Base-by-base conservation (phyloP, 1,284 basidiomycete species). In the Grifola frondosa region DNA sequence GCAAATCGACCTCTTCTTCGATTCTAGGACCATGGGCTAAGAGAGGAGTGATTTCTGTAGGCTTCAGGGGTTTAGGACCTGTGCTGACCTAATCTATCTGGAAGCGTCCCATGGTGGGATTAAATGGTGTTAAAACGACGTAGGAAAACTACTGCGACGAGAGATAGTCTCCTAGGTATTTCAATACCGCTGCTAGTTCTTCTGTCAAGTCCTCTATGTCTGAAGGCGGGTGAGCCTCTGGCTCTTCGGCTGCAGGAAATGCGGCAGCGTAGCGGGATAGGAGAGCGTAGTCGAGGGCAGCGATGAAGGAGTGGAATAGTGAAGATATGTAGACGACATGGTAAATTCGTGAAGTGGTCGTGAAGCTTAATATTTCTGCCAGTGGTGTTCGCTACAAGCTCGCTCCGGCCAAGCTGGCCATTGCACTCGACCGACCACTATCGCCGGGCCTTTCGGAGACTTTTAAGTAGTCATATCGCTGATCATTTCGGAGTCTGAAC, bases 271-370 rank as follows among this genome's bases (percentile, higher is more conserved):
- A 77, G 16, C 71, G 71, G 11, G 80, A 77, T 11, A 84, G 62
- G 28, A 80, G 61, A 5, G 78, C 80, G 56, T 83, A 82, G 64
- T 83, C 81, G 78, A 77, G 16, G 81, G 80, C 12, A 83, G 60
- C 2, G 80, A 83, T 1, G 77, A 74, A 13, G 80, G 72, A 3
- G 68, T 56, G 1, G 61, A 57, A 44, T 69, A 67, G 56, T 78
- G 74, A 20, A 77, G 73, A 52, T 81, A 79, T 9, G 74, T 68
- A 20, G 61, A 67, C 5, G 70, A 69, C 70, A 73, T 71, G 48
- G 42, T 37, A 37, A 23, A n/a, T n/a, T n/a, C n/a, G n/a, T n/a
- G n/a, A n/a, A n/a, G 37, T 1, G 13, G 23, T 20, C 31, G 40
- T 28, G 8, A 23, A 26, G n/a, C n/a, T n/a, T n/a, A n/a, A n/a